A percentile compares a stretch with the other conserved stretches of the same genome.
Evolutionary conservation across 208 protist genomes (phyloP).

Genomic region (Kentomonas sorsogonicus): DNA sequence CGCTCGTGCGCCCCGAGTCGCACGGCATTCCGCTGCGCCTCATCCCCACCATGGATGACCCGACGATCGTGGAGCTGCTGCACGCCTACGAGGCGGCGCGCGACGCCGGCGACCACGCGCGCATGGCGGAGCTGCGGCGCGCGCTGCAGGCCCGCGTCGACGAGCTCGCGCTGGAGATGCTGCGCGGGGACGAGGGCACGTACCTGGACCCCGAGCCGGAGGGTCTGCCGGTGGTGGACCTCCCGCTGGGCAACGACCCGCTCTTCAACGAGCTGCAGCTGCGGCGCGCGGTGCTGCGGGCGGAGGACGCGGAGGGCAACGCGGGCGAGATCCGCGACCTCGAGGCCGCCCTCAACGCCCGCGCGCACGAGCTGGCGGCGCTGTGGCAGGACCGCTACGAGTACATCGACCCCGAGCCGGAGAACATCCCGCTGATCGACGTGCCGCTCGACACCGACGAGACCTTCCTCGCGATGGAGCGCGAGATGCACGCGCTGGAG

Average conservation of each 20-base stretch:
- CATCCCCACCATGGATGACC: conserved; percentile 23
- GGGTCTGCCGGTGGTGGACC: conserved; percentile 26
- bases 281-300: conserved; percentile 18
- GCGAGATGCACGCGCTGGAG: too few relatives aligned
- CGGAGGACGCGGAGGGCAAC: conserved; percentile 19
- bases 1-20: conserved; percentile 17
- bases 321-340: conserved; percentile 13
- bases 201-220: conserved; percentile 35
- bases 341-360: conserved; percentile 18
- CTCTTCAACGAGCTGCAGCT: conserved; percentile 32
- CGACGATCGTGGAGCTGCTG: conserved; percentile 12
- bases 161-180: conserved; percentile 29
- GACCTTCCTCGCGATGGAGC: conserved; percentile 14
- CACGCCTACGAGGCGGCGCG: conserved; percentile 7
- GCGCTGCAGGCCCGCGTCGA: conserved; percentile 31
- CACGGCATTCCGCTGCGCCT: conserved; percentile 28
- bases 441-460: conserved; percentile 53
- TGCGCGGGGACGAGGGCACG: conserved; percentile 19
- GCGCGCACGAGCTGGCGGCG: conserved; percentile 14
- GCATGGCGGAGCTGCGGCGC: conserved; percentile 13
- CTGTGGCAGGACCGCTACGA: conserved; percentile 16
- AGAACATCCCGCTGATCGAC: conserved; percentile 52
- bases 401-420: conserved; percentile 68
- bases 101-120: conserved; percentile 11
- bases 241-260: conserved; percentile 30